Evolutionary conservation across 257 asterid genomes (phyloP).

Genomic region (Gynochthodes officinalis): DNA sequence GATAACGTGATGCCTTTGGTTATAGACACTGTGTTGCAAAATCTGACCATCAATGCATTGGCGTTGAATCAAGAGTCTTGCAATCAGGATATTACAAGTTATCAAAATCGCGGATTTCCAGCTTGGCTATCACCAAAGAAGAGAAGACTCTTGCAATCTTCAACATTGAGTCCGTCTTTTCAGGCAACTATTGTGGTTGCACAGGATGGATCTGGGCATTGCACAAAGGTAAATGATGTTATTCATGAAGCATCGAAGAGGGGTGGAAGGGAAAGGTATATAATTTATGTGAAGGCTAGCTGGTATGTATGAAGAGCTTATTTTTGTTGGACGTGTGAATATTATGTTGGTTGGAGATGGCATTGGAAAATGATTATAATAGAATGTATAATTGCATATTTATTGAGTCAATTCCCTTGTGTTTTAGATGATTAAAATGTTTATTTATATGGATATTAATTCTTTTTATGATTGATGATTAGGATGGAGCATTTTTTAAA

Average conservation of each 20-base stretch:
- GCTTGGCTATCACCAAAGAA: conserved; percentile 46
- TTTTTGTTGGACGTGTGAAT: conserved; percentile 44
- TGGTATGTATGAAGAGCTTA: conserved; percentile 62
- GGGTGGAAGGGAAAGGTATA: conserved; percentile 44
- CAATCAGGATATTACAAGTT: not conserved
- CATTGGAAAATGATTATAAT: too few species aligned
- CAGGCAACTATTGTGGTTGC: conserved; percentile 53
- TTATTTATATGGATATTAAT: too few species aligned
- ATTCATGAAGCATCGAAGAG: conserved; percentile 42
- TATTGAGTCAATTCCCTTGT: too few species aligned
- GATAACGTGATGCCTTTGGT: conserved; percentile 39
- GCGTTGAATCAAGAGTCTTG: conserved; percentile 40
- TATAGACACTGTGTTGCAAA: conserved; percentile 41
- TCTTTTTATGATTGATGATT: too few species aligned
- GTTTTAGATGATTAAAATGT: too few species aligned
- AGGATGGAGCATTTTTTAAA: too few species aligned
- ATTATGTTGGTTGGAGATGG: conserved; percentile 80
- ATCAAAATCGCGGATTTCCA: conserved; percentile 55
- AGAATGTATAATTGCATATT: too few species aligned
- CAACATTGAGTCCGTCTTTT: conserved; percentile 13
- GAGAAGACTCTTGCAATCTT: conserved; percentile 42
- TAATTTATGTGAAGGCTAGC: conserved; percentile 56
- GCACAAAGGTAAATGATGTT: conserved; percentile 48
- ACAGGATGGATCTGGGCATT: conserved; percentile 60
- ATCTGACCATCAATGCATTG: conserved; percentile 52